A percentile compares a stretch with the other conserved stretches of the same genome.
These are phyloP conservation scores for Hericium rajendrae DNA, from an alignment of 768 basidiomycete genomes.

Conservation along the genomic window DNA sequence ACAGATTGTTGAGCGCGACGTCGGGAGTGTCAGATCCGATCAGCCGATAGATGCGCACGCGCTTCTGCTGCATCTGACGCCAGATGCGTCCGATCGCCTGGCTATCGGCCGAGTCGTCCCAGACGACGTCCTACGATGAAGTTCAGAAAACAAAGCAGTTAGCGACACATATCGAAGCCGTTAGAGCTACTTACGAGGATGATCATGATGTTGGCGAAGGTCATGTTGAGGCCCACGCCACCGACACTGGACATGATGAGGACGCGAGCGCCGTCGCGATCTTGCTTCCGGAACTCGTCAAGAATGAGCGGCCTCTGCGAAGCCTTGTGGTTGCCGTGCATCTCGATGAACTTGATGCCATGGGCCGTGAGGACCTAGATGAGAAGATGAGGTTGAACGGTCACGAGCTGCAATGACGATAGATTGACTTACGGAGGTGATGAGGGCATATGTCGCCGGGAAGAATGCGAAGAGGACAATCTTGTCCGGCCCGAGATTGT, in stretches of 20 bases:
- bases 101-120: neutral
- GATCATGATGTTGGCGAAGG: neutral
- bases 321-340: neutral
- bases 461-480: neutral
- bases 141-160: too few species aligned
- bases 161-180: too few species aligned
- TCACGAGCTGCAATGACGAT: too few species aligned
- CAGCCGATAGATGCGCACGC: neutral
- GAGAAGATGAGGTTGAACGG: too few species aligned
- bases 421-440: neutral
- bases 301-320: neutral
- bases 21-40: neutral
- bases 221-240: neutral
- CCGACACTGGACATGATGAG: neutral
- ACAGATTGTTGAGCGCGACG: neutral
- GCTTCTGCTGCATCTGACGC: neutral
- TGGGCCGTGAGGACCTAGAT: neutral
- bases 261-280: neutral
- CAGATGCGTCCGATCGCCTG: neutral
- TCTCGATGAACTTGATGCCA: neutral
- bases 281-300: neutral
- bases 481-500: neutral
- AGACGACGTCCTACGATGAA: neutral
- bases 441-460: neutral
- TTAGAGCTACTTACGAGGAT: neutral